These are phyloP conservation scores for Sphaerosporella brunnea DNA, from an alignment of 495 filamentous ascomycete genomes.

Conservation along the genomic window DNA sequence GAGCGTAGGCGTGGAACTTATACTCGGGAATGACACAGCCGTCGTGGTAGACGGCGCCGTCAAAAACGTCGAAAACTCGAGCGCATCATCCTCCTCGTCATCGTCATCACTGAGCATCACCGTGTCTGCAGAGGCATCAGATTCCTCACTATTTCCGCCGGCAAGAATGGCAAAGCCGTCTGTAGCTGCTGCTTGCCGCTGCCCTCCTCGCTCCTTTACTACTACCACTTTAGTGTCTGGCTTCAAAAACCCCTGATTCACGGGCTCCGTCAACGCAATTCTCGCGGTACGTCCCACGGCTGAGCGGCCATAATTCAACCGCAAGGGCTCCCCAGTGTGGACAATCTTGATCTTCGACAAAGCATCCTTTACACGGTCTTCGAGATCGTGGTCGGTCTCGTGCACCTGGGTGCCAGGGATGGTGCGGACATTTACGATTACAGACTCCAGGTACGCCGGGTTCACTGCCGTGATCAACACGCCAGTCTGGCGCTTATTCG, in stretches of 20 bases:
- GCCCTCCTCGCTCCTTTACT: conserved; percentile 34
- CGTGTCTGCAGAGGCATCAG: conserved; percentile 3
- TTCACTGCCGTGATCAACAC: conserved; percentile 66
- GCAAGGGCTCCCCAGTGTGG: conserved; percentile 67
- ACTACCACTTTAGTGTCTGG: conserved; percentile 52
- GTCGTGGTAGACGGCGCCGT: conserved; percentile 42
- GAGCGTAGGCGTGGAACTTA: conserved; percentile 16
- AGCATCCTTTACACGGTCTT: conserved; percentile 55
- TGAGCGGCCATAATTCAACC: conserved; percentile 74
- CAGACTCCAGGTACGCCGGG: conserved; percentile 58
- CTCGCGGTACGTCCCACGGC: conserved; percentile 58
- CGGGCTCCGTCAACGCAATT: conserved; percentile 52
- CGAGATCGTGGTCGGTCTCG: conserved; percentile 51
- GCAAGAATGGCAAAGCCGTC: conserved; percentile 32
- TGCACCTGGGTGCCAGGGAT: conserved; percentile 25
- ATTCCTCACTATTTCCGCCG: conserved; percentile 33
- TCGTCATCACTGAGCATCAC: conserved; percentile 32
- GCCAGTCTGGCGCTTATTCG: conserved; percentile 48
- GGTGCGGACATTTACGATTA: conserved; percentile 48
- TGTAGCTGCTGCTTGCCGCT: conserved; percentile 20
- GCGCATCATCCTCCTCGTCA: conserved; percentile 38
- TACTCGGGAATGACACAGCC: conserved; percentile 40
- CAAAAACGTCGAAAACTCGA: conserved; percentile 59
- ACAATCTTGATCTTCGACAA: conserved; percentile 62
- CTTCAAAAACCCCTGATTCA: conserved; percentile 68